Evolutionary conservation across 345 rosid species (phyloP), one percentile per base, ranked within the genome.

Genomic region (Populus nigra): DNA sequence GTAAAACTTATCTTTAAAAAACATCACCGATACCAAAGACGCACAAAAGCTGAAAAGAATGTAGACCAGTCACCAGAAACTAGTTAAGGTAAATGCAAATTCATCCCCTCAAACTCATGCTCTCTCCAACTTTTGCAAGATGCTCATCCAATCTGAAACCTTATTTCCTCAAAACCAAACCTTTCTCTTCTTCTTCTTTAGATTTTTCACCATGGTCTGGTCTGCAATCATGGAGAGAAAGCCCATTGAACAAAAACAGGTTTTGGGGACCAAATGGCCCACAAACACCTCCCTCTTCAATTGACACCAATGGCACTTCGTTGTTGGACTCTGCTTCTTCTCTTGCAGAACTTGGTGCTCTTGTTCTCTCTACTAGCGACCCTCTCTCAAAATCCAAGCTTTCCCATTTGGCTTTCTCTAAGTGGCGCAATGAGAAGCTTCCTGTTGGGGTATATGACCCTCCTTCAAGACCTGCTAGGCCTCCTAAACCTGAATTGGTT

Each of bases 251-350:
- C 77, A 87, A 88, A 84, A 83, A 87, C 73, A 91, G 94, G 53
- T 81, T 80, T 73, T 95, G 98, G 98, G 99, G 96, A 78, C 89
- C 88, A 76, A 79, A 71, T 3, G 97, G 99, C 68, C 96, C 99
- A 31, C 72, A 36, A 16, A 61, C 83, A 10, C 61, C 63, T 5
- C 73, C 73, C 59, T 75, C 74, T 5, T 0, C 76, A 17, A 31
- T 57, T n/a, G 43, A 18, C 75, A 17, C 7, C 68, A 18, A 10
- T 62, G 18, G 36, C 25, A 17, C 50, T 27, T 65, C 70, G 1
- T 81, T 86, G 12, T 81, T 86, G 12, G 86, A 77, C 2, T 80
- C 86, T n/a, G 92, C 94, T 23, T 83, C 93, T 53, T 95, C 97
- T 78, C 93, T 92, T 73, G 87, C 99, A 0, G 97, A 91, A 74